phyloP scores from a whole-genome alignment of 1,139 yeast species.

The Pichia sp. region DNA sequence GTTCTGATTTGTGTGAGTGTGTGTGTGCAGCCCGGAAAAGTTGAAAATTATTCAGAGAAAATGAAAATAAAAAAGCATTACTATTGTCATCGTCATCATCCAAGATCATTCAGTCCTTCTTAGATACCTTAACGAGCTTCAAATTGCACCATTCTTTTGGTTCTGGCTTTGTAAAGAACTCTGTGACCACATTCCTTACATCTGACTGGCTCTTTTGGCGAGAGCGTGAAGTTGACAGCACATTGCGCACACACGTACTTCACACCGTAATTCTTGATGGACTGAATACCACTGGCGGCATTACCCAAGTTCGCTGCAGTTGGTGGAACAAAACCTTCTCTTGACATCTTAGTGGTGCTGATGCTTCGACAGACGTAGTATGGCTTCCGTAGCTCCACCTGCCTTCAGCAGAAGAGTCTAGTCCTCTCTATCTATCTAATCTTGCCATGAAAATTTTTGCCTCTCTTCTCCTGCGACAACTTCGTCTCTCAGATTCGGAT shows the following conservation, averaged over 20 bases:
- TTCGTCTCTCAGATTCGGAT: too few species aligned
- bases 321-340: constrained; percentile 95
- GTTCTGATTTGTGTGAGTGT: not conserved
- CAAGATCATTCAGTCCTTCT: not conserved
- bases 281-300: constrained; percentile 64
- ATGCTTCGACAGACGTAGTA: not conserved
- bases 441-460: not conserved
- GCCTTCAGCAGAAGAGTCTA: not conserved
- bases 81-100: not conserved
- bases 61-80: not conserved
- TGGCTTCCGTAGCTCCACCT: too few species aligned
- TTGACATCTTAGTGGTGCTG: constrained; percentile 30
- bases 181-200: constrained; percentile 99
- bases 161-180: constrained; percentile 93
- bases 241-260: constrained; percentile 96
- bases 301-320: constrained; percentile 64
- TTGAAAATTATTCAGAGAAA: not conserved
- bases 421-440: not conserved
- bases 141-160: constrained; percentile 85
- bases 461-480: not conserved
- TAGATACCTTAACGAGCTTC: constrained; percentile 48
- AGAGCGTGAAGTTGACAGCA: constrained; percentile 81
- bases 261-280: constrained; percentile 76
- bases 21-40: not conserved
- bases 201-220: constrained; percentile 94